Evolutionary conservation across 108 stramenopile genomes (phyloP), one percentile per base, ranked within the genome.

Genomic region (Nitzschia sp.): DNA sequence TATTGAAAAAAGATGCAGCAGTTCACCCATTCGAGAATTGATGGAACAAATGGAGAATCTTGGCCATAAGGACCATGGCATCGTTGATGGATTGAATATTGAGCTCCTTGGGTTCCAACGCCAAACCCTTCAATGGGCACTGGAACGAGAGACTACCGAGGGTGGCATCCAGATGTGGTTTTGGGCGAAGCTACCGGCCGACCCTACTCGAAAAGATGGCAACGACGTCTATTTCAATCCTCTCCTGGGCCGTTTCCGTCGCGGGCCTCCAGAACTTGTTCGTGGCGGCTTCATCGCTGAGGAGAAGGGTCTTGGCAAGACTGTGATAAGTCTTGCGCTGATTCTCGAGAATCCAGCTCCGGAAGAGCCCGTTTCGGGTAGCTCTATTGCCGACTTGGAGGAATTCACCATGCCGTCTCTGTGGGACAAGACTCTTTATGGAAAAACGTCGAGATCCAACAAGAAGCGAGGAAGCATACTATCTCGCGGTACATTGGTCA

Each of bases 341-440:
- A 68, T 82, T n/a, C 53, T 85, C 42, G 47, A 65, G 33, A 78
- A 85, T 64, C 80, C 80, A 8, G 84, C 84, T 8, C 84, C 84
- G 0, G 47, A 30, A 17, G 15, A 71, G 18, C 83, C 83, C 0
- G 1, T 31, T 1, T 70, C 68, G 2, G 79, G 79, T 13, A 72
- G 64, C 32, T 42, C 35, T 9, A 28, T 64, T 47, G 29, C 59
- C 46, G 38, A 42, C 13, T 13, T 42, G 6, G 38, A 42, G 38
- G 13, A 42, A 13, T 6, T 9, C 6, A 42, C 38, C 13, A 13
- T 13, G 38, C 38, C 38, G 6, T 6, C 38, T 6, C 13, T 13
- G 13, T 42, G 38, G n/a, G 61, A 62, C 26, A 70, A 65, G 26
- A 48, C 28, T 25, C 26, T 57, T 32, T 36, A 74, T 46, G 35